Base-by-base conservation (phyloP, 306 rosid genomes). In the Ormosia semicastrata region DNA sequence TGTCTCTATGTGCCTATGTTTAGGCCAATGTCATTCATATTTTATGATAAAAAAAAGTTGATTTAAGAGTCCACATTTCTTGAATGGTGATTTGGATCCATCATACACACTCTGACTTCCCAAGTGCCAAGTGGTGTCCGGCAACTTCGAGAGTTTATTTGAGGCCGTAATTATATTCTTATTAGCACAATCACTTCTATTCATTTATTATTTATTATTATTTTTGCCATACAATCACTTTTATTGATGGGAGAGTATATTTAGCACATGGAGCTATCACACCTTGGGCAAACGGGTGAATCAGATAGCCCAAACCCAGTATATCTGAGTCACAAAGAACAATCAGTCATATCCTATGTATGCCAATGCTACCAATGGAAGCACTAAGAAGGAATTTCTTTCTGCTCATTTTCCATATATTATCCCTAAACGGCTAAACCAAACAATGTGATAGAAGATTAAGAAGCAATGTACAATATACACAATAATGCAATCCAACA, bases 401-500 rank as follows among this genome's bases (percentile, higher is more conserved):
- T 49, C 44, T 3, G 33, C 30, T 65, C 59, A 73, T 66, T 50
- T 66, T n/a, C 68, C 32, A 17, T n/a, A n/a, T n/a, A n/a, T n/a
- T 67, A 10, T 71, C 50, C 44, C 59, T 72, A 49, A 75, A 58
- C 54, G 41, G 52, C 71, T 66, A 77, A 83, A 66, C 83, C 34
- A 66, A n/a, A 58, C 57, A 86, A 86, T 39, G 84, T 82, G 86
- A 86, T 7, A 0, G 56, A 62, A 79, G 29, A 68, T 41, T 52
- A 78, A 62, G 65, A 66, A 13, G 43, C 49, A 66, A 77, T 41
- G 71, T 10, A 33, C 9, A 39, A 47, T 32, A 43, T 66, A 56
- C 37, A 47, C 47, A 64, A 44, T 64, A 65, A 56, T 76, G 52
- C 69, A 52, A 65, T 53, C 59, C 73, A 60, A 43, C 62, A 24